phyloP scores from a whole-genome alignment of 1,284 basidiomycete genomes.

The Xerocomus tenax region DNA sequence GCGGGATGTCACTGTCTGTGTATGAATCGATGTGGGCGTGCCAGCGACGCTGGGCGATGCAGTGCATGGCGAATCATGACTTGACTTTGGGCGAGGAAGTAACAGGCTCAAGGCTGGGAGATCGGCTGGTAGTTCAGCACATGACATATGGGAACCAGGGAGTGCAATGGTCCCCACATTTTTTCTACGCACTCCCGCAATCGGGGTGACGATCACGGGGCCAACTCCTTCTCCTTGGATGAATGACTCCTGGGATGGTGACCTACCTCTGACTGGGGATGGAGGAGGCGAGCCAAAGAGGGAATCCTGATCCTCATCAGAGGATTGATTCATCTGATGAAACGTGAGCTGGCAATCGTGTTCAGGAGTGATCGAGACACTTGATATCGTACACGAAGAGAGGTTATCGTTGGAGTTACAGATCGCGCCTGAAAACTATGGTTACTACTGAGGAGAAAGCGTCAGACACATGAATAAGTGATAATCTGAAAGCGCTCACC shows the following conservation, averaged over 20 bases:
- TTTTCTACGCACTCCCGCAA: conserved; percentile 41
- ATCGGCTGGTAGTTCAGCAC: conserved; percentile 73
- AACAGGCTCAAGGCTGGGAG: conserved; percentile 48
- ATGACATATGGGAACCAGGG: conserved; percentile 75
- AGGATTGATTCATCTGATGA: conserved; percentile 19
- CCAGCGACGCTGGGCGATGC: background rate
- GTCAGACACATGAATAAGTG: background rate
- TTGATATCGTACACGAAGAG: conserved; percentile 5
- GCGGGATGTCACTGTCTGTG: conserved; percentile 8
- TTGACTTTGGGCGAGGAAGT: conserved; percentile 22
- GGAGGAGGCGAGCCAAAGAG: conserved; percentile 75
- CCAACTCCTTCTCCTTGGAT: conserved; percentile 10
- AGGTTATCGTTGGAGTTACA: conserved; percentile 5
- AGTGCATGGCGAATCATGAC: conserved; percentile 1
- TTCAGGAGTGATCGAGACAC: conserved; percentile 14
- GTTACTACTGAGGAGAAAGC: background rate
- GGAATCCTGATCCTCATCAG: conserved; percentile 50
- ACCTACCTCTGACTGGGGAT: conserved; percentile 66
- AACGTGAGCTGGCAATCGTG: conserved; percentile 15
- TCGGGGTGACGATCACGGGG: conserved; percentile 14
- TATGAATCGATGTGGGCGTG: background rate
- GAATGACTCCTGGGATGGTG: conserved; percentile 54
- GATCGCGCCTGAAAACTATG: background rate
- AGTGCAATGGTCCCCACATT: conserved; percentile 93
- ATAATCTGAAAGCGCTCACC: conserved; percentile 10